Base-by-base conservation (phyloP, 495 filamentous ascomycete species). In the Pyronema omphalodes region DNA sequence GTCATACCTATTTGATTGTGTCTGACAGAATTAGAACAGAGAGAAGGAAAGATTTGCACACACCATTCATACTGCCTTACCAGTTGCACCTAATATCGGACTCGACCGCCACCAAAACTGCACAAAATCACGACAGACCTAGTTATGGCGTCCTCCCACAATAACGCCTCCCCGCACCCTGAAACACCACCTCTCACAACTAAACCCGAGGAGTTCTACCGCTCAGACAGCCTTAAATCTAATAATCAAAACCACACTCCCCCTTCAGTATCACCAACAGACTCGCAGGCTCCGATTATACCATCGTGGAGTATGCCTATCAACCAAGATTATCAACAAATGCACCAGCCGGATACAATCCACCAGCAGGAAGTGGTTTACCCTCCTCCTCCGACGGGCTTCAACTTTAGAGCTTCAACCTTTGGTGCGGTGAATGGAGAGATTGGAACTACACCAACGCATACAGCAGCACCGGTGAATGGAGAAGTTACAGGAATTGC, bases 221-320 rank as follows among this genome's bases (percentile, higher is more conserved):
- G 61, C 37, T 56, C 51, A 7, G 36, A 14, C 37, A 44, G 52
- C 9, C 54, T 60, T n/a, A 34, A 46, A n/a, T 23, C 8, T 39
- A 44, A 35, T 9, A 14, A 51, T n/a, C 51, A 57, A 15, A 57
- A 59, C 6, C 11, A 48, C 51, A 8, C 48, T 19, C 14, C 17
- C 15, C 53, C 51, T 43, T 53, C 61, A 3, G 37, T 64, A 55
- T 64, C 61, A 3, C 61, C 60, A 41, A 52, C 61, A 29, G 61
- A 64, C 57, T 64, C 61, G 1, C 61, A 64, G 37, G 61, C 61
- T 9, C 60, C 61, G 7, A 64, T 64, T 18, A 57, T 63, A 54
- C 12, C 36, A 53, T 8, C 47, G 8, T 29, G 51, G 29, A 18
- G 48, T 57, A 14, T 57, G 54, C 6, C 51, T 54, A 40, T 57